Evolutionary conservation across 192 early-diverging fungal genomes (phyloP).

Genomic region (Linderina pennispora): DNA sequence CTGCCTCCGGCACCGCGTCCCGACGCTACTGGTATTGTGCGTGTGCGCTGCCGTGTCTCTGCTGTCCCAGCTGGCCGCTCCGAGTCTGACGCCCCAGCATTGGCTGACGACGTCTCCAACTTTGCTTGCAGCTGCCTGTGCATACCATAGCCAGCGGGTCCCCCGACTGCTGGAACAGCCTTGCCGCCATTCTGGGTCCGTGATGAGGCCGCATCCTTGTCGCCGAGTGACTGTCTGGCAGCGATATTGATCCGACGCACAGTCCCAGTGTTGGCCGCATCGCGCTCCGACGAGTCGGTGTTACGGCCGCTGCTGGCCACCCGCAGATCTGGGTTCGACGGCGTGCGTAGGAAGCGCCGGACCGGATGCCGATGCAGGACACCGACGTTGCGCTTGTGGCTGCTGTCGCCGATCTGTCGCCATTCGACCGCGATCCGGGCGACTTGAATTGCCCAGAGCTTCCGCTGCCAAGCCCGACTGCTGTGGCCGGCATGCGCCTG

Average conservation of each 20-base stretch:
- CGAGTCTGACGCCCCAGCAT: conserved; percentile 2
- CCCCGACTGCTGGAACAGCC: not conserved
- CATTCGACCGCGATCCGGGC: no score
- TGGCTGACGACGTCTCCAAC: conserved; percentile 29
- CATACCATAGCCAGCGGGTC: conserved; percentile 1
- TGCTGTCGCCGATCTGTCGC: no score
- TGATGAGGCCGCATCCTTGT: conserved; percentile 13
- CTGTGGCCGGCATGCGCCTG: conserved; percentile 26
- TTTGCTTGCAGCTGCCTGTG: conserved; percentile 40
- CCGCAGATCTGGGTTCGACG: conserved; percentile 13
- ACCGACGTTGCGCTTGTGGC: no score
- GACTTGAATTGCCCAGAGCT: no score
- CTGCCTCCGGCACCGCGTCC: conserved; percentile 16
- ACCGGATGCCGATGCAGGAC: no score
- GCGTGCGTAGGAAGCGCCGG: conserved; percentile 24
- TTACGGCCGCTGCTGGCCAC: conserved; percentile 5
- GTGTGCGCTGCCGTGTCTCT: not conserved
- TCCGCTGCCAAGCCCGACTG: conserved; percentile 3
- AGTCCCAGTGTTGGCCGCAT: no score
- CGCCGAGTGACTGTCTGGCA: no score
- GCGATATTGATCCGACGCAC: no score
- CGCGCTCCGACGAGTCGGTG: conserved; percentile 18
- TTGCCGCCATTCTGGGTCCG: not conserved
- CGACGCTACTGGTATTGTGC: not conserved
- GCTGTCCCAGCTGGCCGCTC: not conserved